Percentiles rank a stretch among this genome's conserved stretches.
These are phyloP conservation scores for Citrus inodora DNA, from an alignment of 345 rosid genomes.

Conservation along the genomic window DNA sequence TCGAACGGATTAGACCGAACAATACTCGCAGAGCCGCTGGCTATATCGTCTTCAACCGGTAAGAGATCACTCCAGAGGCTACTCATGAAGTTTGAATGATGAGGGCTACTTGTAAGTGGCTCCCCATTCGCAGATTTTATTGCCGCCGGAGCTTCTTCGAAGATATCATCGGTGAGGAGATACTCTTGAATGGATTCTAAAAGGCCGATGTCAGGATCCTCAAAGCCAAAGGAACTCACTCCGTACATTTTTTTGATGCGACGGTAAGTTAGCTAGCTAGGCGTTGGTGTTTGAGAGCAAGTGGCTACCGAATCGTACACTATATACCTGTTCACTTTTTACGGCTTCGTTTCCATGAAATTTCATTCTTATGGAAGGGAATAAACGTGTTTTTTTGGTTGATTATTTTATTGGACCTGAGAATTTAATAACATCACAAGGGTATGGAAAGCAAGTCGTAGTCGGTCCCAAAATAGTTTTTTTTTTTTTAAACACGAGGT, in stretches of 20 bases:
- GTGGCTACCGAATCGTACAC: background rate
- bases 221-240: background rate
- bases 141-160: background rate
- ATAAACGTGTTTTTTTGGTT: background rate
- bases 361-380: background rate
- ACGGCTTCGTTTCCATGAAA: background rate
- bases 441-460: too few species aligned
- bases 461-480: too few species aligned
- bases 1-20: conserved; percentile 16
- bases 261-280: too few species aligned
- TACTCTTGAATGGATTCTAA: conserved; percentile 25
- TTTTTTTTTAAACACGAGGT: too few species aligned
- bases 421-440: background rate
- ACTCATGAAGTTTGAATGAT: background rate
- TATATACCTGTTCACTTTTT: background rate
- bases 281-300: too few species aligned
- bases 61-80: conserved; percentile 34
- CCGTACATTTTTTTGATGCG: conserved; percentile 3
- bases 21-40: conserved; percentile 7
- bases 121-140: background rate
- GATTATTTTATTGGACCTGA: background rate
- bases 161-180: conserved; percentile 22
- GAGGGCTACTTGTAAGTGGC: background rate
- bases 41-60: conserved; percentile 12
- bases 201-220: conserved; percentile 15